A percentile compares a stretch with the other conserved stretches of the same genome.
phyloP scores from a whole-genome alignment of 345 rosid genomes.

The Raphanus raphanistrum region DNA sequence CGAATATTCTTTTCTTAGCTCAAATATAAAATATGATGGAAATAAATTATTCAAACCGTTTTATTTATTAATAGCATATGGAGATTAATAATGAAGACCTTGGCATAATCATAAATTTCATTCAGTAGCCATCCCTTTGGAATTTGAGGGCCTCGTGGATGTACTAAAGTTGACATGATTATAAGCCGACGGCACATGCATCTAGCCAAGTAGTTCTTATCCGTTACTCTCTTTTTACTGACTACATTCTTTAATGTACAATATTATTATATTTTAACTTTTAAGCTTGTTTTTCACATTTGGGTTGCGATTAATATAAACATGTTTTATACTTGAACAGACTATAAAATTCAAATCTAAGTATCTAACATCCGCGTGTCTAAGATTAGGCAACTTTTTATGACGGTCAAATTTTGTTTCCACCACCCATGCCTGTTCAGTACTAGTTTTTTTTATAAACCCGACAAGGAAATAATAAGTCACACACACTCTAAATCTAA shows the following conservation, averaged over 20 bases:
- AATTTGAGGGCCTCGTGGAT: neutral
- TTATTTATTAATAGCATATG: neutral
- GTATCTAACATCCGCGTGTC: slow-evolving; percentile 5
- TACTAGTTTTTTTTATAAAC: neutral
- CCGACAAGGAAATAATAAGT: slow-evolving; percentile 2
- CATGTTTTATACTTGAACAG: slow-evolving; percentile 3
- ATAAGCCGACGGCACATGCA: neutral
- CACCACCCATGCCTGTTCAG: neutral
- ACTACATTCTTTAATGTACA: neutral
- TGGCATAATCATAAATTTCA: neutral
- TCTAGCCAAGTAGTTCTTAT: slow-evolving; percentile 22
- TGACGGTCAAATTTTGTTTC: neutral
- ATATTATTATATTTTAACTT: neutral
- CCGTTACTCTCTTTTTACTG: slow-evolving; percentile 14
- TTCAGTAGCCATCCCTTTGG: slow-evolving; percentile 14
- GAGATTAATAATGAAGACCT: neutral
- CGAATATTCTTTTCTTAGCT: neutral
- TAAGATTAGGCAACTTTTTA: slow-evolving; percentile 11
- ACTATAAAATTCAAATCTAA: slow-evolving; percentile 15
- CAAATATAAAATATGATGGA: neutral
- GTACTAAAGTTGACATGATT: slow-evolving; percentile 20
- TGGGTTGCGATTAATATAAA: slow-evolving; percentile 3
- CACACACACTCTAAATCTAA: slow-evolving; percentile 16
- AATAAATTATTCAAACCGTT: slow-evolving; percentile 6
- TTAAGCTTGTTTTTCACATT: slow-evolving; percentile 32